Conservation (phyloP, 2,329 filamentous ascomycete species). For the Cercospora janseana region DNA sequence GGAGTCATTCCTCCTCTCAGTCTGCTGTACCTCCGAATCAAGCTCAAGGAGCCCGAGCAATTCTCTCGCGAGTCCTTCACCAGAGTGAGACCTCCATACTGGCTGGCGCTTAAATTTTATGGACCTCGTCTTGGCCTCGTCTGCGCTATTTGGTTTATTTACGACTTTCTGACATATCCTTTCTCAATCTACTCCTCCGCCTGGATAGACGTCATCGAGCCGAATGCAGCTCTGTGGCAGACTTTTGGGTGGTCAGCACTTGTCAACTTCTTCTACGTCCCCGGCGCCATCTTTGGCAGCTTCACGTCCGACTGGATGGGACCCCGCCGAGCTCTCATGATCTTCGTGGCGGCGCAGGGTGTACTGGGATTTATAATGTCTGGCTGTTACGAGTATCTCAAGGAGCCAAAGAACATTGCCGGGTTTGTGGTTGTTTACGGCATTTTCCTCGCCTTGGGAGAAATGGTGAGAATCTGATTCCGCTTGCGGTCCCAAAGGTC, state of each 20-base stretch:
- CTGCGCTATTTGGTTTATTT: conserved; percentile 79
- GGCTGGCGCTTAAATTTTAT: conserved; percentile 63
- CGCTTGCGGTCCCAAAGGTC: too few species aligned
- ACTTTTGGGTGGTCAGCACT: conserved; percentile 78
- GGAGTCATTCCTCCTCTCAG: conserved; percentile 74
- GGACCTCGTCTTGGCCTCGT: conserved; percentile 70
- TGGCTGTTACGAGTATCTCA: conserved; percentile 70
- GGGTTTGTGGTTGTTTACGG: conserved; percentile 78
- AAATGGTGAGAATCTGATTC: conserved; percentile 48
- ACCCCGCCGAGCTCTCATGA: conserved; percentile 68
- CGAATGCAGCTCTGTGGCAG: conserved; percentile 63
- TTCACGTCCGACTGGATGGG: conserved; percentile 76
- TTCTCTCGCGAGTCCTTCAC: conserved; percentile 70
- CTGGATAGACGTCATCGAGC: conserved; percentile 68
- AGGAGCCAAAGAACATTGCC: conserved; percentile 63
- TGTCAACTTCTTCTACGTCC: conserved; percentile 85
- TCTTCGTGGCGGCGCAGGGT: conserved; percentile 70
- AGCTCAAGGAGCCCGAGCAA: conserved; percentile 74
- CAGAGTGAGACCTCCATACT: conserved; percentile 50
- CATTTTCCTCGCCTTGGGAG: conserved; percentile 71
- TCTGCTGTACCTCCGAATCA: conserved; percentile 68
- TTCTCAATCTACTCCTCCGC: conserved; percentile 82
- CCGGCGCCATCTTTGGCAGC: conserved; percentile 74
- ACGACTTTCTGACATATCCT: conserved; percentile 74
- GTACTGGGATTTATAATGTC: conserved; percentile 87